Evolutionary conservation across 2,329 filamentous ascomycete species (phyloP).

Genomic region (Chaetomium sp.): DNA sequence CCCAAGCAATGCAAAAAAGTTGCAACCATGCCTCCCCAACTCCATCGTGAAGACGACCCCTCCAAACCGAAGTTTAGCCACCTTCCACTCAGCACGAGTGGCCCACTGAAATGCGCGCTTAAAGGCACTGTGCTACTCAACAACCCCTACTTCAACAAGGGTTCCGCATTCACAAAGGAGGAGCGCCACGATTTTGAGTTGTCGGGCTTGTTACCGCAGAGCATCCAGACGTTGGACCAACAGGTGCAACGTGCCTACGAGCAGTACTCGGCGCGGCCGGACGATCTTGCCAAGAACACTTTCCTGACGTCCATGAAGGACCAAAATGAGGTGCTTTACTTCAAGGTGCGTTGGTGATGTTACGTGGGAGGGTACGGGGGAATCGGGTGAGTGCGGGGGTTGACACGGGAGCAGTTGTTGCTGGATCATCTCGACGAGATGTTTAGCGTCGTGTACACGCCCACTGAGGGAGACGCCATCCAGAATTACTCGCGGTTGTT

Average conservation of each 20-base stretch:
- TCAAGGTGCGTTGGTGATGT: constrained; percentile 53
- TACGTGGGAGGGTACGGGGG: no score
- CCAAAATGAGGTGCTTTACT: constrained; percentile 84
- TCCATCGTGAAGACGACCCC: constrained; percentile 23
- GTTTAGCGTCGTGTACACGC: constrained; percentile 89
- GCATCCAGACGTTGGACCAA: constrained; percentile 73
- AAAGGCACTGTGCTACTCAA: constrained; percentile 60
- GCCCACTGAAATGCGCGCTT: constrained; percentile 53
- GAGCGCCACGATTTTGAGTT: constrained; percentile 73
- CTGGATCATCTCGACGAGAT: constrained; percentile 81
- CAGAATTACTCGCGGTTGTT: constrained; percentile 81
- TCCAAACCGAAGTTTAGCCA: constrained; percentile 44
- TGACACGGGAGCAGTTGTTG: constrained; percentile 56
- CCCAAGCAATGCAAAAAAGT: background rate
- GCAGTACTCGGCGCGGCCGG: constrained; percentile 66
- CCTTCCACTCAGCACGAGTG: constrained; percentile 51
- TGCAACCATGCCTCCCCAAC: constrained; percentile 9
- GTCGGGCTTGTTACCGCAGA: constrained; percentile 70
- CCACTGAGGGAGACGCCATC: constrained; percentile 87
- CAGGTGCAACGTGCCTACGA: constrained; percentile 77
- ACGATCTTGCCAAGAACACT: constrained; percentile 79
- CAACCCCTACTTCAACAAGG: constrained; percentile 77
- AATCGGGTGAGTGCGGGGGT: background rate
- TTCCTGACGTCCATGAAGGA: constrained; percentile 84
- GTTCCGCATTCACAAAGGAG: constrained; percentile 70